Base-by-base conservation (phyloP, 768 basidiomycete species). In the Sistotremastrum niveocremeum region DNA sequence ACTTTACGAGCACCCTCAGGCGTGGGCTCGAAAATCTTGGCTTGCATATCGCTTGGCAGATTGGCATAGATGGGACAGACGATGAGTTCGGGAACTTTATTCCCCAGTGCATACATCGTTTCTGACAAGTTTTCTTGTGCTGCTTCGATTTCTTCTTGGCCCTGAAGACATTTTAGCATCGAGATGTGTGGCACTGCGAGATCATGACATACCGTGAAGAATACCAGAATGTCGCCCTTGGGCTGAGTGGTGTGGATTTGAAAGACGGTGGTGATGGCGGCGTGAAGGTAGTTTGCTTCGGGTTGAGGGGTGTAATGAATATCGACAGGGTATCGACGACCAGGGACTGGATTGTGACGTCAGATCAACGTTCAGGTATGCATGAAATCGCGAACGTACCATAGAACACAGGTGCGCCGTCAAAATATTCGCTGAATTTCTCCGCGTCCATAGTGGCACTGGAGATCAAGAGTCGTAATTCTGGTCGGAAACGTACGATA, bases 161-260 rank as follows among this genome's bases (percentile, higher is more conserved):
- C 94, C 87, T 85, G 51, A 20, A 45, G 46, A 44, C 37, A 41
- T 10, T 37, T 11, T 45, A 37, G 20, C 20, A 40, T 9, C 9
- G 32, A 10, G 10, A 33, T 36, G 37, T 39, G 12, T 33, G 10
- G 30, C 8, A 28, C 42, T 38, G 37, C 4, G 37, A 45, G 28
- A 10, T 10, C 10, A 20, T 20, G 7, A 65, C 79, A 49, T 54
- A 88, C 89, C 0, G 95, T 99, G 46, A 99, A 70, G 70, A 99
- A 99, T 5, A 99, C 91, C 28, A 99, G 73, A 52, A 99, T 91
- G 58, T 99, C 95, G 12, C 95, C 95, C 57, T 87, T 88, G 1
- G 93, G 91, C 53, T 98, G 95, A 1, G 95, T 97, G 2, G 93
- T 98, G 61, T 99, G 95, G 36, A 98, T 98, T 62, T 99, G 95